Conservation (phyloP, 2,329 filamentous ascomycete species). For the Triangularia setosa region DNA sequence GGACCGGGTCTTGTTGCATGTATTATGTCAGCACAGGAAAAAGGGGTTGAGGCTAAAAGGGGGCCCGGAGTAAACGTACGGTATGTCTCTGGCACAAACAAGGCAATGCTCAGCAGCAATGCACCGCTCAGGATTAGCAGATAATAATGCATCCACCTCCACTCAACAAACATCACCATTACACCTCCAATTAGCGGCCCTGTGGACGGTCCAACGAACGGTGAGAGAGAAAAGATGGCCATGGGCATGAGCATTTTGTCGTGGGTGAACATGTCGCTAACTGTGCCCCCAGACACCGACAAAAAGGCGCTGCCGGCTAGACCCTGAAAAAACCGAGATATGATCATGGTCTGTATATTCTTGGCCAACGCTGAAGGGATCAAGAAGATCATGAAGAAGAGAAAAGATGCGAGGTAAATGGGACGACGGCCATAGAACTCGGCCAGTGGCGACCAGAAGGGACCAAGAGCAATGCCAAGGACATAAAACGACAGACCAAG, state of each 20-base stretch:
- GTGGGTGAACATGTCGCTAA: conserved; percentile 71
- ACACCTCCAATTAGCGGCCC: conserved; percentile 70
- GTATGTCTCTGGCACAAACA: conserved; percentile 86
- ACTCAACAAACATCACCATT: conserved; percentile 70
- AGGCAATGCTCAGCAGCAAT: conserved; percentile 59
- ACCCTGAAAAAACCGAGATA: conserved; percentile 74
- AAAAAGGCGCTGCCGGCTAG: conserved; percentile 66
- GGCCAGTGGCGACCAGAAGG: conserved; percentile 61
- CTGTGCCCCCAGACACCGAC: conserved; percentile 77
- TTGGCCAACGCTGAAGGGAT: conserved; percentile 76
- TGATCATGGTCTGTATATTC: conserved; percentile 76
- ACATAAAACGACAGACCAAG: conserved; percentile 81
- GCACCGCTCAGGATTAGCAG: conserved; percentile 76
- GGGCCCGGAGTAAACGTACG: conserved; percentile 39
- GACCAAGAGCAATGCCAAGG: conserved; percentile 64
- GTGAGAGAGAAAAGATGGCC: conserved; percentile 70
- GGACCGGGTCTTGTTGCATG: conserved; percentile 50
- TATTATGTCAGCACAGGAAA: conserved; percentile 6
- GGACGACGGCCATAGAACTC: conserved; percentile 80
- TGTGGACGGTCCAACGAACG: conserved; percentile 59
- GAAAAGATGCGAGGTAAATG: conserved; percentile 73
- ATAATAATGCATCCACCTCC: conserved; percentile 83
- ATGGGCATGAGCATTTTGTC: conserved; percentile 73
- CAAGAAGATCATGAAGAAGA: conserved; percentile 72
- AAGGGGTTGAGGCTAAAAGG: neutral